Percentiles rank a stretch among this genome's conserved stretches.
Evolutionary conservation across 2,329 filamentous ascomycete genomes (phyloP).

Genomic region (Phialemoniopsis sp.): DNA sequence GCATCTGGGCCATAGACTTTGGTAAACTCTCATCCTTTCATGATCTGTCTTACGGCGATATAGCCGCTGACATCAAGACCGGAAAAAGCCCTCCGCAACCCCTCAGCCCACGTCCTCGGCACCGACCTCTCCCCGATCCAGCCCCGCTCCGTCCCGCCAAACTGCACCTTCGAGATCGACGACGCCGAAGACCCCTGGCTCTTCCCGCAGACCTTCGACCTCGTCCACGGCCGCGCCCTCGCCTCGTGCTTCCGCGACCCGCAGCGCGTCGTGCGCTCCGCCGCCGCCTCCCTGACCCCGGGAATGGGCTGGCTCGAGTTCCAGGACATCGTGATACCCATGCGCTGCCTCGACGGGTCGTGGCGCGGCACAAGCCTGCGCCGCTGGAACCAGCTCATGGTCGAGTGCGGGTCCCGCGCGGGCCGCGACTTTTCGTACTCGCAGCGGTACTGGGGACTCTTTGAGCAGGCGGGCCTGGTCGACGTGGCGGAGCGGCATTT

Average conservation of each 20-base stretch:
- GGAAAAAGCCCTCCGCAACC: too few relatives aligned
- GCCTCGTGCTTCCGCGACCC: slow-evolving; percentile 7
- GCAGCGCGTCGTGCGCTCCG: slow-evolving; percentile 4
- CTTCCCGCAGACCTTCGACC: slow-evolving; percentile 5
- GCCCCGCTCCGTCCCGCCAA: slow-evolving; percentile 7
- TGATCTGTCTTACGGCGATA: too few relatives aligned
- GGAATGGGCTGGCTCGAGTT: slow-evolving; percentile 7
- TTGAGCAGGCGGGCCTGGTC: slow-evolving; percentile 16
- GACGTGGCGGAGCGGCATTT: slow-evolving; percentile 17
- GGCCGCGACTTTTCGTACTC: slow-evolving; percentile 16
- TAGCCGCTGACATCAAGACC: too few relatives aligned
- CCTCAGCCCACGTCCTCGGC: slow-evolving; percentile 5
- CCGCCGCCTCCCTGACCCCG: neutral
- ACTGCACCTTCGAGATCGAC: slow-evolving; percentile 9
- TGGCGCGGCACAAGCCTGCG: slow-evolving; percentile 5
- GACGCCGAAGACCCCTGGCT: slow-evolving; percentile 10
- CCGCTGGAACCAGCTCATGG: slow-evolving; percentile 11
- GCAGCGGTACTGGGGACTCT: slow-evolving; percentile 7
- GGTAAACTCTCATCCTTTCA: too few relatives aligned
- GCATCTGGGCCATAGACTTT: slow-evolving; percentile 48
- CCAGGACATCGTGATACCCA: slow-evolving; percentile 8
- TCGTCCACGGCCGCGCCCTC: slow-evolving; percentile 8
- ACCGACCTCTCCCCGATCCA: slow-evolving; percentile 11
- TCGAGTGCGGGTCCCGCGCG: slow-evolving; percentile 7
- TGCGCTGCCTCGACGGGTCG: slow-evolving; percentile 5